Base-by-base conservation (phyloP, 495 filamentous ascomycete genomes). In the Clavariopsis aquatica region DNA sequence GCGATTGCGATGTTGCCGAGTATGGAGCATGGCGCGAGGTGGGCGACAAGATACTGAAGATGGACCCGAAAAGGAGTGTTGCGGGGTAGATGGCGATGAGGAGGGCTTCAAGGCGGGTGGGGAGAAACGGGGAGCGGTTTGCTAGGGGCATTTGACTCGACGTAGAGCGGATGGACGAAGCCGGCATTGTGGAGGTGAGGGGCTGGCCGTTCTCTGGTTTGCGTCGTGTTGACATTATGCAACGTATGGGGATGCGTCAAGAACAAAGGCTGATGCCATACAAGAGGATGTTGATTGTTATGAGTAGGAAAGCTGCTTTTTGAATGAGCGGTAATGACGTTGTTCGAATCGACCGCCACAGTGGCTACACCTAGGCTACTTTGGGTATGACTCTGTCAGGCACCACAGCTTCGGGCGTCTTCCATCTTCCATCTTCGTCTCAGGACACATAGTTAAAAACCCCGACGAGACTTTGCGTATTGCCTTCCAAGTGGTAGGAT, bases 41-140 rank as follows among this genome's bases (percentile, higher is more conserved):
- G 2, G 92, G 91, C 26, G 89, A 90, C 54, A 97, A 80, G 54
- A 84, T 76, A 9, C 86, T 85, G 83, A 91, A 96, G 59, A 95
- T 68, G 53, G 90, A 88, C 67, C 93, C 94, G 66, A 93, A 77
- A 49, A 89, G 52, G 52, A 98, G 84, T 45, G 91, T 90, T 24
- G 74, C 57, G 22, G 92, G 93, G 80, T 96, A 97, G 71, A 88
- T 76, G 29, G 77, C 65, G 4, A 90, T 79, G 38, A 90, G 77
- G 57, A 85, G 70, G 36, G 81, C 68, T 67, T 92, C 89, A 70
- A 82, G 79, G 13, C 79, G 77, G 6, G 87, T 88, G 1, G 89
- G 87, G 23, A 85, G 75, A 78, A 78, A 79, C 13, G 84, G 81
- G 57, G 74, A 82, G 68, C 57, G 68, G 9, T 51, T 7, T 36